Evolutionary conservation across 257 asterid species (phyloP), one percentile per base, ranked within the genome.

Genomic region (Jacaranda mimosifolia): DNA sequence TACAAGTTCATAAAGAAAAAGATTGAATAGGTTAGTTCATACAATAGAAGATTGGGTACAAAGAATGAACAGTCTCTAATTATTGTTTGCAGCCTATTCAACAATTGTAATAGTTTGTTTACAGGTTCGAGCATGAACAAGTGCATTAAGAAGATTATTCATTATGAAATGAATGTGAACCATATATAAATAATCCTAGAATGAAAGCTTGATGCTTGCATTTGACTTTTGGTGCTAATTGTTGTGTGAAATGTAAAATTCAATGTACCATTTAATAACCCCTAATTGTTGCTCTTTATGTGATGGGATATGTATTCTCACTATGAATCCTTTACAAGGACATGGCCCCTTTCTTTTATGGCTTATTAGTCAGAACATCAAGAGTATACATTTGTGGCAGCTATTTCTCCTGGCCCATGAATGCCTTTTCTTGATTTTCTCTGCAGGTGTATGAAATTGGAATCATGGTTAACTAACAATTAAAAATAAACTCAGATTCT

Each of bases 381-480:
- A 19, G 21, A 17, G 63, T 49, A 7, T 21, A 13, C 43, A 8
- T 13, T 63, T 12, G 53, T 39, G 40, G 39, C 55, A 21, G 26
- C 57, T 40, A 32, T 72, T 66, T 70, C 21, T 55, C 14, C 42
- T 65, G 63, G 32, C 63, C 45, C 43, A 58, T 59, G 45, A 32
- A 19, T 51, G 66, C 63, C 32, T n/a, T 75, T 64, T 62, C 38
- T 53, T 70, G 35, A 49, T 63, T 73, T 13, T 73, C 57, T 48
- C 38, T 67, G n/a, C 5, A 21, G 72, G 68, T 53, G 46, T 63
- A 4, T 69, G 42, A 70, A 63, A 51, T 75, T 70, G 72, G 68
- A 67, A 38, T 53, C 66, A 74, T 75, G 77, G 52, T 72, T 45
- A 64, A 63, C 66, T 18, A 19, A 66, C 62, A 46, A 43, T 7